Base-by-base conservation (phyloP, 495 filamentous ascomycete species). In the Annulohypoxylon moriforme region DNA sequence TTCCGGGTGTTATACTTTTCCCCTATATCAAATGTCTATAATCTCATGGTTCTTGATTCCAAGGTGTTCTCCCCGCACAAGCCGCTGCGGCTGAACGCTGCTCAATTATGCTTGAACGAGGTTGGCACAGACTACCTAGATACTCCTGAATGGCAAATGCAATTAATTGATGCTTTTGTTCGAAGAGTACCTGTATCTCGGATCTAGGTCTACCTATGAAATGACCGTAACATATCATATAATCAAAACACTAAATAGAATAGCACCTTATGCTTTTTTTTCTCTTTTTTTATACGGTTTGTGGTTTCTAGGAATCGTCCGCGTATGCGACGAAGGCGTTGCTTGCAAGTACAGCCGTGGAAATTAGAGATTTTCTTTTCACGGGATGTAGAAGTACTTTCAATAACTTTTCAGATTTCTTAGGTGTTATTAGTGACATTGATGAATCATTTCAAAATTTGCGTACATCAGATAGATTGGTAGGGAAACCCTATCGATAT, bases 321-420 rank as follows among this genome's bases (percentile, higher is more conserved):
- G 67, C 64, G 59, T 67, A 46, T 64, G 50, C 36, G 36, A 16
- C 29, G 58, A 20, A 63, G 38, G 18, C 25, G 47, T 40, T 63
- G 63, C 36, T 53, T 24, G 52, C n/a, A 1, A 57, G 49, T 49
- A 71, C 58, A 65, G 61, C 56, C 68, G 20, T 52, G 10, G 10
- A 29, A 14, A 14, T 49, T 62, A 25, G 44, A 3, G 24, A 52
- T n/a, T 65, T 46, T 9, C 24, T 24, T 25, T 42, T 46, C 0
- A 38, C 27, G 40, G 22, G 18, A 36, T 57, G 24, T 60, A 47
- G 20, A 46, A 25, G 13, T 49, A 61, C 42, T 49, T 61, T 14
- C 11, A 36, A 16, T 5, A 36, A 27, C 6, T 36, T 36, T 8
- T 11, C 33, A 36, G 9, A 2, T 36, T n/a, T n/a, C n/a, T n/a